These are phyloP conservation scores for Fusarium algeriense DNA, from an alignment of 2,329 filamentous ascomycete genomes.

Conservation along the genomic window DNA sequence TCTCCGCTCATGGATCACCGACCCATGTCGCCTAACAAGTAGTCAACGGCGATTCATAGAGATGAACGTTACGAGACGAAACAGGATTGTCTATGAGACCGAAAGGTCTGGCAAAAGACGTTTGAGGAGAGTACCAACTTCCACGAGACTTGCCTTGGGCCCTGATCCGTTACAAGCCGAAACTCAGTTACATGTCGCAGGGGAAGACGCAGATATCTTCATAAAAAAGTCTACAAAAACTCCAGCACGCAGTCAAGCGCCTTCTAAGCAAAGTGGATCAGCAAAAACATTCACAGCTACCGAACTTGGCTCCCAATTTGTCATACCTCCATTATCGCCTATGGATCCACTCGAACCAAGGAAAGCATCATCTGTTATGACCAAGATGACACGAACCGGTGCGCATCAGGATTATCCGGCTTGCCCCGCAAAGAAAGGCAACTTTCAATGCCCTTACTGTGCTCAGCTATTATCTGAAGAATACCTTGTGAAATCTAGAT, in stretches of 20 bases:
- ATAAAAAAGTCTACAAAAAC: too few species aligned
- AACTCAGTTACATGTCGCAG: too few species aligned
- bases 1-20: neutral
- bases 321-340: neutral
- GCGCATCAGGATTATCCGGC: neutral
- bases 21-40: neutral
- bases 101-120: too few species aligned
- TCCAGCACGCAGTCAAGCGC: neutral
- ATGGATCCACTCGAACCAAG: neutral
- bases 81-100: neutral
- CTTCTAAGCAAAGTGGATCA: neutral
- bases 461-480: neutral
- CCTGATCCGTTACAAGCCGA: too few species aligned
- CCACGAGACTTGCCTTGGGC: neutral
- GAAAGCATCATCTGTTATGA: neutral
- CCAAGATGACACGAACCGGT: neutral
- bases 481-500: neutral
- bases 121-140: neutral
- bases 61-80: neutral
- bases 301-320: neutral
- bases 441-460: neutral
- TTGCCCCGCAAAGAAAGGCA: neutral
- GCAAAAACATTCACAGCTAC: neutral
- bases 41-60: neutral
- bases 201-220: too few species aligned